Base-by-base conservation (phyloP, 2,329 filamentous ascomycete genomes). In the Clarireedia paspali region DNA sequence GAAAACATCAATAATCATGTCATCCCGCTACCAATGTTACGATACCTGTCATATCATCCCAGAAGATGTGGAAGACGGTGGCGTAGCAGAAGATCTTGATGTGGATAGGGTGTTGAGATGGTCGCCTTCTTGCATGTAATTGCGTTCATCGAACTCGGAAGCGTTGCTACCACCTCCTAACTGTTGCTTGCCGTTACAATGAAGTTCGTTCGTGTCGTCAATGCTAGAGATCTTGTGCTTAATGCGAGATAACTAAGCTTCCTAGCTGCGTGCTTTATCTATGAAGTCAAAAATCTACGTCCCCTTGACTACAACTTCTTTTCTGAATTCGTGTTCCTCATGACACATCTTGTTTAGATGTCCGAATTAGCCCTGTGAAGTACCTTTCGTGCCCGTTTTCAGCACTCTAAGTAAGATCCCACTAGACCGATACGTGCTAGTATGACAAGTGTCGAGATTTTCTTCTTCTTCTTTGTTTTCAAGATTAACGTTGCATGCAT, bases 321-420 rank as follows among this genome's bases (percentile, higher is more conserved):
- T 17, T 49, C 45, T 15, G 26, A 40, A 40, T 30, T 23, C 15
- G 34, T 17, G 45, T 49, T 42, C 52, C 45, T 49, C 45, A 26
- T 54, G 36, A 54, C 52, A 54, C 26, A 49, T 54, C 44, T 34
- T 40, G 45, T 40, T 49, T 49, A 54, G 36, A 54, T 54, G n/a
- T 49, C 52, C 52, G 36, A 30, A 54, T 24, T 20, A 49, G 45
- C 45, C 45, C 6, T 49, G 45, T 24, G n/a, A 44, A 42, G 45
- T 34, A 49, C 36, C 47, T 47, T 30, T 38, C 30, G 39, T 39
- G 23, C 23, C 45, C 39, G 12, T 54, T 34, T 40, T n/a, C 36
- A 27, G 15, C 10, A 20, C 50, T 30, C 7, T 27, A 26, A 23
- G 26, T 9, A 6, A 27, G 23, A 23, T 20, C 24, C 9, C 26